Evolutionary conservation across 2,329 filamentous ascomycete genomes (phyloP).

Genomic region (Penicillium sp.): DNA sequence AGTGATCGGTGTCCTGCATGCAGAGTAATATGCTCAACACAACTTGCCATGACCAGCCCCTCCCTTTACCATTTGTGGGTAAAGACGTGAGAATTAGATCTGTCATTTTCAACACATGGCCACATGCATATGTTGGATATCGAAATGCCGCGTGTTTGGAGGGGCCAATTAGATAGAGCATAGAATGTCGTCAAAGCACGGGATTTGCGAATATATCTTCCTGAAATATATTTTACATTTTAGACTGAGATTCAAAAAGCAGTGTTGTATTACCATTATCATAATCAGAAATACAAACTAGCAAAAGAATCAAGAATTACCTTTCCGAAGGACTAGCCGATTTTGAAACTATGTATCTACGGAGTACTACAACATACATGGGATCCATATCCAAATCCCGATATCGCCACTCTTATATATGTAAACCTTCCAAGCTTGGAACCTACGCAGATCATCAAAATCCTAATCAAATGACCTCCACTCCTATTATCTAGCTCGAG

Average conservation of each 20-base stretch:
- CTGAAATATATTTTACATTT: background rate
- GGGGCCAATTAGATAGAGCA: background rate
- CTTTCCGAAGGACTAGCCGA: background rate
- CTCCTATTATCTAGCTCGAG: background rate
- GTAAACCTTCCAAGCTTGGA: background rate
- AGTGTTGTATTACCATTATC: background rate
- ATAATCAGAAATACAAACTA: background rate
- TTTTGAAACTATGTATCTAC: background rate
- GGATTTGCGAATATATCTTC: background rate
- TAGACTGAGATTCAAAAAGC: background rate
- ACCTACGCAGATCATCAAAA: background rate
- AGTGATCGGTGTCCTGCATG: constrained; percentile 14
- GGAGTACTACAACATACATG: background rate
- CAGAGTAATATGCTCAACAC: constrained; percentile 12
- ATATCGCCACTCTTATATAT: background rate
- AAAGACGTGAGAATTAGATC: constrained; percentile 14
- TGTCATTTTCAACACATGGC: constrained; percentile 25
- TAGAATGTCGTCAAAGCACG: background rate
- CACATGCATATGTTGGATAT: constrained; percentile 13
- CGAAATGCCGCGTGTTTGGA: constrained; percentile 8
- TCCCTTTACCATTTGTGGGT: background rate
- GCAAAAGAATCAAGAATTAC: background rate
- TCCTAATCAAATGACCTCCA: background rate
- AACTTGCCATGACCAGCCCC: background rate
- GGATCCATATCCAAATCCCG: background rate